Evolutionary conservation across 2,329 filamentous ascomycete species (phyloP), one percentile per base, ranked within the genome.

Genomic region (Aspergillus candidus): DNA sequence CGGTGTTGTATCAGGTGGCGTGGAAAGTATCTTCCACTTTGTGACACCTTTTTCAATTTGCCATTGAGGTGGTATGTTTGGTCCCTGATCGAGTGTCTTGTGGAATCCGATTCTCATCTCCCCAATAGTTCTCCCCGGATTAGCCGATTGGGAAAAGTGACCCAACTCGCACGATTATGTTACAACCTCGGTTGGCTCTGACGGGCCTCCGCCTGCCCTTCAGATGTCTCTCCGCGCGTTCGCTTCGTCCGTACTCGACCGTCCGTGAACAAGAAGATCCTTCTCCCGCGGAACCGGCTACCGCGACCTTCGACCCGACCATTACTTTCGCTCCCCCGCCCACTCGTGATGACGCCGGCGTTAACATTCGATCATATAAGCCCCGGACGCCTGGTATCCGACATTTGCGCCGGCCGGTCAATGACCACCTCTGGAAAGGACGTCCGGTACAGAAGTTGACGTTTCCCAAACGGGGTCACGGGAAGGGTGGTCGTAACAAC

Each of bases 361-460:
- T 69, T 13, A 70, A 76, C 35, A 65, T 97, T 66, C 83, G 88
- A 58, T 93, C 86, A 42, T 98, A 96, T 69, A 97, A 87, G 67
- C 93, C 93, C 31, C 83, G 88, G 58, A 96, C 93, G 1, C 91
- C 91, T 11, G 93, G 93, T 77, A 69, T 94, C 47, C 83, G 93
- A 60, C 93, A 98, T 78, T 74, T 98, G 53, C 86, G 84, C 66
- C 81, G 93, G 35, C 89, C 93, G 11, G 84, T 96, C 69, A 97
- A 97, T 69, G 89, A 96, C 60, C 93, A 98, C 68, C 73, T 98
- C 36, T 97, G 88, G 88, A 96, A 94, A 70, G 93, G 93, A 46
- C 78, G 89, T 44, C 88, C 93, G 1, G 82, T 85, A 54, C 75
- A 87, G 30, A 80, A 83, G 40, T 77, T 98, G 66, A 98, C 94